Evolutionary conservation across 108 stramenopile genomes (phyloP), one percentile per base, ranked within the genome.

Genomic region (Ochromonas danica): DNA sequence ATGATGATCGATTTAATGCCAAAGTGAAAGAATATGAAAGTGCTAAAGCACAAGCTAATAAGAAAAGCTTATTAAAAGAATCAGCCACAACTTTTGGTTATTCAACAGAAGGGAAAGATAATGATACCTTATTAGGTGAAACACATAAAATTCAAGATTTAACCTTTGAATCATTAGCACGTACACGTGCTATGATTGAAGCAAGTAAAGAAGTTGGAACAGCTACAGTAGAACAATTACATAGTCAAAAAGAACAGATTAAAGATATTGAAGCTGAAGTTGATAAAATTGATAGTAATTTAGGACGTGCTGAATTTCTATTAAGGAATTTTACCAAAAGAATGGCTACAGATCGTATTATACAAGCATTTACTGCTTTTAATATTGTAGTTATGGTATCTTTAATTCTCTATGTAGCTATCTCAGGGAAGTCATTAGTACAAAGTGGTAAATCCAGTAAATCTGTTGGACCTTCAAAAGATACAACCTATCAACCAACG

Each of bases 101-200:
- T 67, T 67, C 63, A 67, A 31, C 31, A 6, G 63, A 67, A 67
- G 63, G 63, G 6, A 67, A 33, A 67, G 25, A 22, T 10, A 67
- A 67, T 67, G 63, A 67, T 36, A 33, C 17, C 31, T 67, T 67
- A 36, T 25, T 67, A 3, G 31, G 30, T 10, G 63, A 67, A 10
- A 25, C 63, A 36, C 17, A 67, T 67, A 22, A 25, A 67, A 67
- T 67, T 31, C 63, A 67, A 36, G 63, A 67, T 33, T 67, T 67
- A 67, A 67, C 63, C 10, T 36, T 35, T 35, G 63, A 67, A 36
- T 67, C 63, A 36, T 36, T 67, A 35, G 3, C 35, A 10, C 63
- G 63, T 35, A 67, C 63, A 67, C 17, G 63, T 14, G 25, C 3
- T 36, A 67, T 67, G 63, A 67, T 67, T 67, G 63, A 67, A 67